Evolutionary conservation across 305 asterid species (phyloP), one percentile per base, ranked within the genome.

Genomic region (Monarda citriodora): DNA sequence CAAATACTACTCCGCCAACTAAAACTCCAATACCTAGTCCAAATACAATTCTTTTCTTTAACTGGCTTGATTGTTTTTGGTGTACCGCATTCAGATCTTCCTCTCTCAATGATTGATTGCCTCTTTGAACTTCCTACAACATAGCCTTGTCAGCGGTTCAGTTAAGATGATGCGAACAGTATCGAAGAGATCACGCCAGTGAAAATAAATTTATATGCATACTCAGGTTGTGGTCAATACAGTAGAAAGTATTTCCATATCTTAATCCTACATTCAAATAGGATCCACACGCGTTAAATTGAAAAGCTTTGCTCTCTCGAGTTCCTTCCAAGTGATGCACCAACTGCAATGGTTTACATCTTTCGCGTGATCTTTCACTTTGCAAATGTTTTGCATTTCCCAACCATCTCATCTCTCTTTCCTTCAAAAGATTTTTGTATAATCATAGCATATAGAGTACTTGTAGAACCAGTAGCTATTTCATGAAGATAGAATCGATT

Each of bases 1-100:
- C 89, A 69, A 94, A 72, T 53, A 94, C 97, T 58, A 88, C 84
- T 48, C 95, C 98, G 68, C 97, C 97, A 42, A 66, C 88, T 51
- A 83, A 74, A 67, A 88, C 50, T 63, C 98, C 98, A 54, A 91
- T 91, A 60, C 83, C 95, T 68, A 91, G 82, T 72, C 99, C 98
- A 79, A 84, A 94, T 58, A 82, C 56, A 66, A 91, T 67, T 77
- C 98, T 81, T 74, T 91, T 91, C 76, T 63, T 80, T 80, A 94
- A 69, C 70, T 91, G 96, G 67, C 79, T 86, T 26, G 72, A 60
- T 75, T 86, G 88, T 47, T 77, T 75, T 63, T 22, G 72, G 37
- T 22, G 73, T 42, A 73, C 84, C 40, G 76, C 65, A 50, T 68
- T 79, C 60, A 78, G 56, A 60, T 61, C 69, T 37, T 66, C 85